A percentile compares a stretch with the other conserved stretches of the same genome.
phyloP scores from a whole-genome alignment of 1,139 yeast genomes.

The Komagataea norvegica region DNA sequence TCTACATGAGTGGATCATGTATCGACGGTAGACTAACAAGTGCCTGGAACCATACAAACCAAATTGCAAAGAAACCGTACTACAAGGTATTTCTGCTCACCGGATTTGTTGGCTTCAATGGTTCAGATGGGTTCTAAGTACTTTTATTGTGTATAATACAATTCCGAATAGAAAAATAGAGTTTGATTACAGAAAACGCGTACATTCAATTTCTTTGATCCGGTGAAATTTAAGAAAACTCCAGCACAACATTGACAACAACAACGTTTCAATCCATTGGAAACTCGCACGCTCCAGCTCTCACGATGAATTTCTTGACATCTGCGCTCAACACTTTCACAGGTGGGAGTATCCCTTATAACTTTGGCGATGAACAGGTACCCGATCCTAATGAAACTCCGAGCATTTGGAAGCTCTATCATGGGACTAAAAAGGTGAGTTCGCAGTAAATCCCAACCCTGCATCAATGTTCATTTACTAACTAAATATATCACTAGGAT shows the following conservation, averaged over 20 bases:
- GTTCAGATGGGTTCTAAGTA: slow-evolving; percentile 48
- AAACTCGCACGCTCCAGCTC: too few species aligned
- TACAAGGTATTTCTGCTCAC: slow-evolving; percentile 57
- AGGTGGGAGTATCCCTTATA: slow-evolving; percentile 53
- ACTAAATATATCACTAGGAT: too few species aligned
- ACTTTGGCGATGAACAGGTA: slow-evolving; percentile 42
- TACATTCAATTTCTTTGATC: too few species aligned
- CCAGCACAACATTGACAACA: too few species aligned
- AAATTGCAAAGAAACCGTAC: slow-evolving; percentile 57
- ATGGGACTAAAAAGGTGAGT: slow-evolving; percentile 35
- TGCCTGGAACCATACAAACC: slow-evolving; percentile 78
- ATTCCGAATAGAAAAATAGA: not conserved
- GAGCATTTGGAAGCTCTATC: slow-evolving; percentile 38
- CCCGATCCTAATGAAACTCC: slow-evolving; percentile 27
- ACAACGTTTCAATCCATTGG: too few species aligned
- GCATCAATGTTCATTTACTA: too few species aligned
- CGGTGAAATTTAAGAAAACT: too few species aligned
- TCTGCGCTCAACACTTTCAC: slow-evolving; percentile 53
- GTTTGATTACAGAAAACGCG: too few species aligned
- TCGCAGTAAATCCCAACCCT: not conserved
- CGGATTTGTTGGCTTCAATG: slow-evolving; percentile 77
- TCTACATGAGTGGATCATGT: slow-evolving; percentile 74
- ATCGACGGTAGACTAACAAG: slow-evolving; percentile 74
- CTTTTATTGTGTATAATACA: too few species aligned
- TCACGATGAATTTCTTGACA: slow-evolving; percentile 64